Evolutionary conservation across 306 rosid genomes (phyloP).

Genomic region (Quercus dentata): DNA sequence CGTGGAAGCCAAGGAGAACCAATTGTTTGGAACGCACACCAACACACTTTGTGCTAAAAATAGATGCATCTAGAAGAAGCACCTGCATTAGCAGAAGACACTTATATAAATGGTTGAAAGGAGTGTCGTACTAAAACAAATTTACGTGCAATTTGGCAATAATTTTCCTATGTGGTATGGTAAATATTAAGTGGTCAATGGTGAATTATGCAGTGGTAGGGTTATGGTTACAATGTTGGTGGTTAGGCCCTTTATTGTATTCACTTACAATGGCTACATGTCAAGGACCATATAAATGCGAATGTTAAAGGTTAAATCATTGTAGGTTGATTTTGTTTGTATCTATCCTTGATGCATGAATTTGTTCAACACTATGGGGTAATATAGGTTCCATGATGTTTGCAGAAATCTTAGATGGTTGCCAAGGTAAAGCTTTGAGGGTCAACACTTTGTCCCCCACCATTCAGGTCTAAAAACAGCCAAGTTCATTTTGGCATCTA

Average conservation of each 20-base stretch:
- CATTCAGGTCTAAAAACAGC: too few species aligned
- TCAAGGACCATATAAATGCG: not conserved
- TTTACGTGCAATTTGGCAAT: not conserved
- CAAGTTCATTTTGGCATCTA: too few species aligned
- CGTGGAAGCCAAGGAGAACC: too few species aligned
- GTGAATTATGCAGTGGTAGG: not conserved
- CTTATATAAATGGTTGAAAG: not conserved
- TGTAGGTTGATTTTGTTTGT: not conserved
- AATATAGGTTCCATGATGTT: not conserved
- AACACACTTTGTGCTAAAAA: not conserved
- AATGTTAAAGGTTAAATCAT: not conserved
- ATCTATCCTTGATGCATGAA: not conserved
- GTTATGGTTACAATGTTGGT: not conserved
- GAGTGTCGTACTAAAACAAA: not conserved
- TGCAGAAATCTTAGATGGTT: not conserved
- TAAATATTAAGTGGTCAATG: not conserved
- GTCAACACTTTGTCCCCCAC: not conserved
- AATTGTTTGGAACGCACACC: too few species aligned
- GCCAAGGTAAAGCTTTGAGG: not conserved
- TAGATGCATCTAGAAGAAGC: not conserved
- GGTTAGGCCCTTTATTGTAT: not conserved
- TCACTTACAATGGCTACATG: not conserved
- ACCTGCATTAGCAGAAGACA: not conserved
- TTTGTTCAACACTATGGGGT: not conserved
- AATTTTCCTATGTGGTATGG: not conserved